These are phyloP conservation scores for Suillus americanus DNA, from an alignment of 768 basidiomycete species.

Conservation along the genomic window DNA sequence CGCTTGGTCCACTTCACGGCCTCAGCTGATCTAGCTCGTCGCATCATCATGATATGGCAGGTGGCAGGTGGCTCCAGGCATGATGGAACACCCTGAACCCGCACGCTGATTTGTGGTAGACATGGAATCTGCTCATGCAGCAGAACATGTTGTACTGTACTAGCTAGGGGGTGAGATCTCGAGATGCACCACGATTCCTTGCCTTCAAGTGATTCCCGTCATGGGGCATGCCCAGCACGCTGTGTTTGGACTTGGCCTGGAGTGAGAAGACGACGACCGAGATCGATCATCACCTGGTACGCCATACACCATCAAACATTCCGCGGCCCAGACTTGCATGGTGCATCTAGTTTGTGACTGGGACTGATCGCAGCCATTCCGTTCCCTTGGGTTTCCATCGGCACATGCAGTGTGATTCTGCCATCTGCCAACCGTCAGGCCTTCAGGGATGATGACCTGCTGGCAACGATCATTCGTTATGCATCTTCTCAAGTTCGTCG, in stretches of 20 bases:
- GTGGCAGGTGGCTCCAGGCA: background rate
- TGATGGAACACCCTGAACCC: background rate
- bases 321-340: background rate
- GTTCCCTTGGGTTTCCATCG: background rate
- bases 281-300: background rate
- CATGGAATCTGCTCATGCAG: background rate
- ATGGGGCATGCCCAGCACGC: background rate
- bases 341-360: background rate
- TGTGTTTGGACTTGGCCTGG: background rate
- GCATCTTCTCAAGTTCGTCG: background rate
- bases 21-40: slow-evolving; percentile 23
- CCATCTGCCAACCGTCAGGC: background rate
- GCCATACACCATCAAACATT: background rate
- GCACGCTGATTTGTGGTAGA: background rate
- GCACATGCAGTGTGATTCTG: background rate
- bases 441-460: background rate
- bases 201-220: background rate
- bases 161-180: background rate
- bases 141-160: background rate
- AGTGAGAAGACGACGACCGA: background rate
- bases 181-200: background rate
- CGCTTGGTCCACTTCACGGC: slow-evolving; percentile 45
- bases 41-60: background rate
- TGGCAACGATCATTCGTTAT: background rate
- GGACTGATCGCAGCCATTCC: background rate